Evolutionary conservation across 495 filamentous ascomycete species (phyloP), one percentile per base, ranked within the genome.

Genomic region (Schizothecium vesticola): DNA sequence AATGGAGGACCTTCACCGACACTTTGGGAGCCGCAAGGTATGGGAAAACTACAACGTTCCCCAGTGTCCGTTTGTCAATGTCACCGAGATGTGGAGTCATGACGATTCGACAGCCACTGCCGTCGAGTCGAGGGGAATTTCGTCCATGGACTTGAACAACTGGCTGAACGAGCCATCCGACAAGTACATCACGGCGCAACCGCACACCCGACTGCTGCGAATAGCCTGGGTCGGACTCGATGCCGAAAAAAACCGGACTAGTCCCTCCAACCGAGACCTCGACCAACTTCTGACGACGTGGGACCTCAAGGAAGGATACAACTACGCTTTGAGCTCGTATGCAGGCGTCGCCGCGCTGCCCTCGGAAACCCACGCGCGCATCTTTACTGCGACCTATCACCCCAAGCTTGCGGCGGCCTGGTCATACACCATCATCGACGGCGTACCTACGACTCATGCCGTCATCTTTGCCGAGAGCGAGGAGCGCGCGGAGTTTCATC

Each of bases 311-410:
- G 57, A 64, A 1, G 75, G 56, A 1, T 65, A 74, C 24, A 28
- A 66, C 65, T 77, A 77, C 43, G 67, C 71, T 12, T 64, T 63
- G 31, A 68, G 71, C 60, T 73, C 62, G 64, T 72, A 71, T 51
- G 71, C 73, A 21, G 75, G 75, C n/a, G 71, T 75, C 0, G 59
- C 73, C 1, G 65, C 69, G 0, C 23, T 71, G 6, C 64, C 43
- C 3, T 19, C 43, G 11, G 62, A 36, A 8, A 22, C 12, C 3
- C 19, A 55, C 7, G 21, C 19, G 9, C 69, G 24, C 19, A 28
- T 68, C 3, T 77, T 69, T 61, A 72, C 73, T 1, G 67, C 70
- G 13, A 61, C 71, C n/a, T 75, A 77, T 16, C 75, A 75, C 43
- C 75, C 75, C 3, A 77, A 77, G 28, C 70, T 77, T 1, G 69